Base-by-base conservation (phyloP, 2,329 filamentous ascomycete species). In the Colletotrichum sansevieriae region DNA sequence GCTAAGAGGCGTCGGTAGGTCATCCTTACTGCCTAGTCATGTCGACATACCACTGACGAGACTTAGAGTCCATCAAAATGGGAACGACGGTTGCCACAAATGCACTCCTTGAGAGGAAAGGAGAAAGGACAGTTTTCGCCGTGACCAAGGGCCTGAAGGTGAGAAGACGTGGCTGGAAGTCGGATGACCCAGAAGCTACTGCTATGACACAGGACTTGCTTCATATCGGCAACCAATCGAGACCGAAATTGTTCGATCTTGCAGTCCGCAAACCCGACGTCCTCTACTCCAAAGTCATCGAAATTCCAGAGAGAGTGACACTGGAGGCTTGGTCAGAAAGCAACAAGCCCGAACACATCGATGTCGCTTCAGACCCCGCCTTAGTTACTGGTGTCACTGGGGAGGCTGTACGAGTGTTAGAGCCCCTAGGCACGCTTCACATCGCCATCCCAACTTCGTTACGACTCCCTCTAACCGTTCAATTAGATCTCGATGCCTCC, bases 81-180 rank as follows among this genome's bases (percentile, higher is more conserved):
- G 91, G 92, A 11, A 94, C 92, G 0, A 94, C 91, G 1, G 91
- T 94, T 2, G 91, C 91, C 1, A 94, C 91, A 0, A 94, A 94
- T 76, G 91, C 91, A 1, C 79, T 94, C n/a, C 80, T 94, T 1
- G 91, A 94, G 75, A 81, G 91, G 51, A 93, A 93, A 76, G 91
- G 91, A 25, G 90, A 93, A 73, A 85, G 85, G 39, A 90, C 91
- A 71, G 91, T 90, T 0, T 60, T 70, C 18, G 84, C 94, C 74
- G 83, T 94, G 1, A 93, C 90, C 1, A 90, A 88, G 63, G 91
- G 92, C 0, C 44, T 68, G 2, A 68, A 58, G 4, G 65, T 55
- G 10, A 59, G 22, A 10, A 13, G 1, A n/a, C 7, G 0, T 13
- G 29, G 7, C 4, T 25, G 2, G 0, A 12, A 13, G 3, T 51